These are phyloP conservation scores for Pouteria campechiana DNA, from an alignment of 179 eudicot genomes.

Conservation along the genomic window DNA sequence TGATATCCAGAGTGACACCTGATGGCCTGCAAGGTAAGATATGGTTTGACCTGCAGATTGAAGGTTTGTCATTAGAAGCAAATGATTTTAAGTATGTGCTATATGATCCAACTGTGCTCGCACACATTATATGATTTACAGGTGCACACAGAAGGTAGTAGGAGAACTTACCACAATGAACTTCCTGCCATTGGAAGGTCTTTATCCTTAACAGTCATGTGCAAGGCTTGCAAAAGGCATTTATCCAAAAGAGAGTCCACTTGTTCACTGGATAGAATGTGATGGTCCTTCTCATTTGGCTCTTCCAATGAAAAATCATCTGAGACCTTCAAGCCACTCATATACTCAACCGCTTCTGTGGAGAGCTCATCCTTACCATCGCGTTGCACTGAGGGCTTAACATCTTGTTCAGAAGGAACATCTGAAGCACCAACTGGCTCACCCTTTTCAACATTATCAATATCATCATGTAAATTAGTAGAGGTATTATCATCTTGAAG, in stretches of 20 bases:
- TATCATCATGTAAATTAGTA: constrained; percentile 20
- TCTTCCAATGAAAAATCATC: constrained; percentile 32
- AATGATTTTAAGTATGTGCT: no score
- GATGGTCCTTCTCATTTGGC: constrained; percentile 35
- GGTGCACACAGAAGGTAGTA: no score
- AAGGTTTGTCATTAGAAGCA: no score
- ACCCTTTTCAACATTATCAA: constrained; percentile 20
- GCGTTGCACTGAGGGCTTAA: constrained; percentile 10
- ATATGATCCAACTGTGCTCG: no score
- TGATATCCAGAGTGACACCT: constrained; percentile 70
- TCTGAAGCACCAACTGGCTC: constrained; percentile 17
- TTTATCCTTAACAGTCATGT: constrained; percentile 77
- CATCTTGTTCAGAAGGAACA: constrained; percentile 13
- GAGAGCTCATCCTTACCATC: constrained; percentile 18
- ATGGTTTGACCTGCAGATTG: constrained; percentile 80
- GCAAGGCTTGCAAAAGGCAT: constrained; percentile 91
- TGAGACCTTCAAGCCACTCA: constrained; percentile 35
- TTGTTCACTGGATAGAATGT: constrained; percentile 43
- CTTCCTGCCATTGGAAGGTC: constrained; percentile 97
- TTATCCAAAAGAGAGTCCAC: constrained; percentile 64
- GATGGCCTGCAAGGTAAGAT: constrained; percentile 85
- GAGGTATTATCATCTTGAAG: constrained; percentile 32
- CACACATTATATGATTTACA: no score
- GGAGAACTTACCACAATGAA: constrained; percentile 79
- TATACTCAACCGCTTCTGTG: constrained; percentile 27